These are phyloP conservation scores for Diutina neorugosa DNA, from an alignment of 1,139 yeast species.

Conservation along the genomic window DNA sequence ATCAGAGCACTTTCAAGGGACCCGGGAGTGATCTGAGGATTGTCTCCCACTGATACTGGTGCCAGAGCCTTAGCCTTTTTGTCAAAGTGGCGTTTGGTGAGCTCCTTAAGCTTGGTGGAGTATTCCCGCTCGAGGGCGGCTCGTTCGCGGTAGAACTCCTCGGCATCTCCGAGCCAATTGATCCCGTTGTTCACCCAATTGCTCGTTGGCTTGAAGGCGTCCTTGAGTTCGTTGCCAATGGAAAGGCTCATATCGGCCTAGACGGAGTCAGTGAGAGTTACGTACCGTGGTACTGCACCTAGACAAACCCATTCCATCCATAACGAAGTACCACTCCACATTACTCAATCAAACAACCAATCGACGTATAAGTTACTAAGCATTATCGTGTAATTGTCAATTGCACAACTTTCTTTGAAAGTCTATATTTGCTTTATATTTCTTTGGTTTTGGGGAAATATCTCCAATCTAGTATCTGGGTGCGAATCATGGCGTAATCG, in stretches of 20 bases:
- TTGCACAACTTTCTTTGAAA: too few species aligned
- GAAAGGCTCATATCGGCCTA: conserved; percentile 5
- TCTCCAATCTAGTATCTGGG: too few species aligned
- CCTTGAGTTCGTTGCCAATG: conserved; percentile 66
- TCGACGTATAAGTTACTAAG: too few species aligned
- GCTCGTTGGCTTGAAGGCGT: conserved; percentile 63
- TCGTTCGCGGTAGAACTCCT: conserved; percentile 73
- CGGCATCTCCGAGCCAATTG: conserved; percentile 67
- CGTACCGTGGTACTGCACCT: not conserved
- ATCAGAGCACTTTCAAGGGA: conserved; percentile 85
- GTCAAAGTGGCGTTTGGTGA: conserved; percentile 62
- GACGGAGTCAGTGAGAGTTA: not conserved
- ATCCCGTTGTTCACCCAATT: conserved; percentile 70
- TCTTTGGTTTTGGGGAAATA: too few species aligned
- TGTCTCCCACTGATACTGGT: conserved; percentile 75
- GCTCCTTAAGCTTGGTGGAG: conserved; percentile 48
- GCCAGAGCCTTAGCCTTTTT: conserved; percentile 65
- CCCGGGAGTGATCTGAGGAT: conserved; percentile 88
- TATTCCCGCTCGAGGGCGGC: conserved; percentile 77
- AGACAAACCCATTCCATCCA: not conserved
- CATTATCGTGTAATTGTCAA: too few species aligned
- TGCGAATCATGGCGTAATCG: too few species aligned
- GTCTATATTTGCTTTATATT: too few species aligned
- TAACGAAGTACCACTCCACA: too few species aligned
- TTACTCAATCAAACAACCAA: too few species aligned